phyloP scores from a whole-genome alignment of 371 early-diverging fungal genomes.

The Saksenaea oblongispora region DNA sequence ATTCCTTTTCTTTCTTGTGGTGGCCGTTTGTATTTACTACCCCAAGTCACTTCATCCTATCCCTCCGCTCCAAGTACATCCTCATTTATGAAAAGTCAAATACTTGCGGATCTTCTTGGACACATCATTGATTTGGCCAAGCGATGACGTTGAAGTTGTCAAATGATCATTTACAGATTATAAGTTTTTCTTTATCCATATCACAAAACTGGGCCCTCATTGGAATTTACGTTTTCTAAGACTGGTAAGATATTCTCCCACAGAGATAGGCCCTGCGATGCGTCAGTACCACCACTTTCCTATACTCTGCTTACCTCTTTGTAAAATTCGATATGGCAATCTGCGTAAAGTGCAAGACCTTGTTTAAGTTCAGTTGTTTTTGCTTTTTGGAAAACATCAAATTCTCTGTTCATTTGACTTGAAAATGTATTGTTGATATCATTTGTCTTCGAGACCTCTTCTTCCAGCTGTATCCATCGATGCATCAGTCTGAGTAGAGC shows the following conservation, averaged over 20 bases:
- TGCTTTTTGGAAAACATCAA: slow-evolving; percentile 73
- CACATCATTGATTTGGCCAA: too few species aligned
- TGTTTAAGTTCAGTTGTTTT: slow-evolving; percentile 82
- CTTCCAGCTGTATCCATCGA: slow-evolving; percentile 59
- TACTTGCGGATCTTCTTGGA: too few species aligned
- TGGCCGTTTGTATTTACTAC: too few species aligned
- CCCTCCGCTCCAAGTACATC: too few species aligned
- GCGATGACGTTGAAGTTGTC: too few species aligned
- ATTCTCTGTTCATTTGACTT: slow-evolving; percentile 78
- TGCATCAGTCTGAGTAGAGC: background rate
- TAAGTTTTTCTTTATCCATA: too few species aligned
- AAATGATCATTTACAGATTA: too few species aligned
- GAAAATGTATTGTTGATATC: slow-evolving; percentile 76
- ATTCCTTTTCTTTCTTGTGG: too few species aligned
- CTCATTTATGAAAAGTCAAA: too few species aligned
- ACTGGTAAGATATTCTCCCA: slow-evolving; percentile 48
- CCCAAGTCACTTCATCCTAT: too few species aligned
- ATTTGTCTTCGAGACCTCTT: slow-evolving; percentile 73
- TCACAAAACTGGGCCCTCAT: slow-evolving; percentile 6
- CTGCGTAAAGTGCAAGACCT: slow-evolving; percentile 71
- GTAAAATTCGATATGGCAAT: slow-evolving; percentile 83
- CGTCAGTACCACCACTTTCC: background rate
- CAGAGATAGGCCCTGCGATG: slow-evolving; percentile 35
- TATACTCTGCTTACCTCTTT: slow-evolving; percentile 56
- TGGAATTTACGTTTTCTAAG: slow-evolving; percentile 29